phyloP scores from a whole-genome alignment of 148 eudicot genomes.

The Agrostemma githago region DNA sequence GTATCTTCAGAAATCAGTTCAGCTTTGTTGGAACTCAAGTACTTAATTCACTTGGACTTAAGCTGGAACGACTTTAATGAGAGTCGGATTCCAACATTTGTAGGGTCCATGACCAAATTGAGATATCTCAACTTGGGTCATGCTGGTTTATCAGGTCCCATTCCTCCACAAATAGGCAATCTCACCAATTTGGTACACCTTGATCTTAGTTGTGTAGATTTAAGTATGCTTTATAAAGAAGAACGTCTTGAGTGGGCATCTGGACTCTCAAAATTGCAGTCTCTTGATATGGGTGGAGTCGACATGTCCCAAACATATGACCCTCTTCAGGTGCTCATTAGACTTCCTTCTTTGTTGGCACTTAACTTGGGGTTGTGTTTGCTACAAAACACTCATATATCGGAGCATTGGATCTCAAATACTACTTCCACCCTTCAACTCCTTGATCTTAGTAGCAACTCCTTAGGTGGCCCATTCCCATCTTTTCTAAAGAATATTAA shows the following conservation, averaged over 20 bases:
- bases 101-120: conserved; percentile 8
- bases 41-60: conserved; percentile 11
- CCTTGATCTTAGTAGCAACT: neutral
- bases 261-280: neutral
- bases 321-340: neutral
- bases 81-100: conserved; percentile 3
- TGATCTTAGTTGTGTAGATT: neutral
- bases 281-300: neutral
- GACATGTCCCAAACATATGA: neutral
- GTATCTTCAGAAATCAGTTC: neutral
- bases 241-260: neutral
- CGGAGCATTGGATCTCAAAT: neutral
- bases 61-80: neutral
- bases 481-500: neutral
- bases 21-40: conserved; percentile 3
- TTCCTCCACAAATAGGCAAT: neutral
- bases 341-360: neutral
- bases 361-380: neutral
- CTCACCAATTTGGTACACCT: neutral
- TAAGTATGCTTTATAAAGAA: neutral
- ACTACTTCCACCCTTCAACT: conserved; percentile 20
- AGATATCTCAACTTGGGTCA: neutral
- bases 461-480: neutral
- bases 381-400: neutral
- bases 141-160: neutral